Percentiles rank a stretch among this genome's conserved stretches.
Evolutionary conservation across 139 green algal species (phyloP).

Genomic region (Pleodorina starrii): DNA sequence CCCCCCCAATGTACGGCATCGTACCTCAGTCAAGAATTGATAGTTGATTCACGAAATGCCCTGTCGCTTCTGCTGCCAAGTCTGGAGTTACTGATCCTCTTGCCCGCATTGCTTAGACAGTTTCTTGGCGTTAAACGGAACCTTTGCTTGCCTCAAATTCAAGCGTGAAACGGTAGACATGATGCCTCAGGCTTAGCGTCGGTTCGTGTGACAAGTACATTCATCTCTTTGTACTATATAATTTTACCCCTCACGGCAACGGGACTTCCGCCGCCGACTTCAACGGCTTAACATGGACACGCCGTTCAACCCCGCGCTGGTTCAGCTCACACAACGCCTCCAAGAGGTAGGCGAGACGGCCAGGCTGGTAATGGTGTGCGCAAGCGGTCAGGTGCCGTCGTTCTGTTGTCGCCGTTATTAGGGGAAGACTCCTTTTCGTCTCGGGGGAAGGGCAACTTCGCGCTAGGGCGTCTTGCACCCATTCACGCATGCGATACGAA

Average conservation of each 20-base stretch:
- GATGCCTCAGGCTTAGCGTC: neutral
- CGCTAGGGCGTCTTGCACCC: no score
- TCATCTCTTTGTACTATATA: slow-evolving; percentile 4
- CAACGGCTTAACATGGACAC: slow-evolving; percentile 33
- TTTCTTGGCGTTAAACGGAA: no score
- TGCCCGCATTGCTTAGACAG: no score
- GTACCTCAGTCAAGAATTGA: no score
- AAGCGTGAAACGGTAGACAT: slow-evolving; percentile 8
- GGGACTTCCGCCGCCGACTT: slow-evolving; percentile 14
- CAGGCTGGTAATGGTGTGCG: neutral
- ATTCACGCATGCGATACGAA: no score
- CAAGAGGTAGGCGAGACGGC: slow-evolving; percentile 7
- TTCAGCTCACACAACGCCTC: slow-evolving; percentile 27
- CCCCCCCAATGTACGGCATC: no score
- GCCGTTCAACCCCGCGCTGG: slow-evolving; percentile 8
- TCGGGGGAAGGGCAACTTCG: neutral
- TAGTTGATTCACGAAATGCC: no score
- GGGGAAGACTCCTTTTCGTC: slow-evolving; percentile 11
- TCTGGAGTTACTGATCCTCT: no score
- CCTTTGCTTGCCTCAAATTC: neutral
- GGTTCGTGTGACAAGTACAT: neutral
- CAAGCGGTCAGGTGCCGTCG: neutral
- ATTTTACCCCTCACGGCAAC: neutral
- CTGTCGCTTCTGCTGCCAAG: no score
- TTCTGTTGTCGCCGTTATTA: slow-evolving; percentile 13